Conservation (phyloP, 371 early-diverging fungal genomes). For the Dichotomocladium elegans region DNA sequence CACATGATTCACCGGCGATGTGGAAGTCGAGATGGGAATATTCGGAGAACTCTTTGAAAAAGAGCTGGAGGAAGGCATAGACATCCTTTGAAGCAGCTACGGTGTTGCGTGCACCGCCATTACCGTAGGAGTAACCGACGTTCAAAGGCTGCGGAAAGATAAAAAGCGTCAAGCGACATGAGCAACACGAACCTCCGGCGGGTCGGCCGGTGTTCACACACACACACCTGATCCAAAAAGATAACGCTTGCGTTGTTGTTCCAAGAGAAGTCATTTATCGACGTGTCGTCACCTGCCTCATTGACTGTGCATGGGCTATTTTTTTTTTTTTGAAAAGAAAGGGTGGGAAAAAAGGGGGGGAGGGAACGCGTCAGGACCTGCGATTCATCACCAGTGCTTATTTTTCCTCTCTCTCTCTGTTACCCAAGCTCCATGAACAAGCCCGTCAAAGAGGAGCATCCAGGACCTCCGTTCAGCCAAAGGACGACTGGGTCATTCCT, state of each 20-base stretch:
- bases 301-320: conserved; percentile 63
- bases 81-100: conserved; percentile 55
- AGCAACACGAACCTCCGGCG: too few species aligned
- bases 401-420: neutral
- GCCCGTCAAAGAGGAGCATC: conserved; percentile 73
- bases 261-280: conserved; percentile 68
- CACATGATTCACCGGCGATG: conserved; percentile 72
- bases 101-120: conserved; percentile 39
- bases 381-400: too few species aligned
- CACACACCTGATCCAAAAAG: conserved; percentile 72
- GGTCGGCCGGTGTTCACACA: neutral
- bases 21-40: conserved; percentile 34
- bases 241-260: conserved; percentile 77
- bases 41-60: conserved; percentile 61
- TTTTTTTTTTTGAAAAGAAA: too few species aligned
- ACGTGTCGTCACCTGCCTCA: conserved; percentile 52
- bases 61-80: conserved; percentile 66
- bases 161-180: neutral
- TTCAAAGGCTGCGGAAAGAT: conserved; percentile 48
- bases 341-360: too few species aligned
- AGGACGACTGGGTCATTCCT: conserved; percentile 72
- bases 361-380: too few species aligned
- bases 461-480: conserved; percentile 88
- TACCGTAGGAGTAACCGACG: conserved; percentile 70
- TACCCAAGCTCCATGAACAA: conserved; percentile 79